Percentiles rank a stretch among this genome's conserved stretches.
Evolutionary conservation across 441 rosid species (phyloP).

Genomic region (Pelargonium citronellum): DNA sequence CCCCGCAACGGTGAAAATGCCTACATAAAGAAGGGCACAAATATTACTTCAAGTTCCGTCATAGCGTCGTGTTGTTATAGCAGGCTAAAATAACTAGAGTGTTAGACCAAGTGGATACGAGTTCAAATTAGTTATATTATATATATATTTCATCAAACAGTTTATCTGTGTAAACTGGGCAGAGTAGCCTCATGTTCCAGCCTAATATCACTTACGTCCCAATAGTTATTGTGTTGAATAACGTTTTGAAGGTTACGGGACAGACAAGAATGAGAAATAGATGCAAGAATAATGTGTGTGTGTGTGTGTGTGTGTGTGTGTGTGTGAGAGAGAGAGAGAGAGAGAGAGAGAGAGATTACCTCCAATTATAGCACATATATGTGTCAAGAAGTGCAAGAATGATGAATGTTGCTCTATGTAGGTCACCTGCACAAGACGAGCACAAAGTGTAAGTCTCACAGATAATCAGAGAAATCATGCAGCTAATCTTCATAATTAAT

Average conservation of each 20-base stretch:
- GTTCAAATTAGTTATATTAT: too few species aligned
- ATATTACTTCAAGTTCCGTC: neutral
- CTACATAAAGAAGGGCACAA: constrained; percentile 14
- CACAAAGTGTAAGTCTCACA: neutral
- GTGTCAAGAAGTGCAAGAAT: constrained; percentile 40
- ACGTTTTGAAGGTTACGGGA: too few species aligned
- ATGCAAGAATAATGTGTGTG: neutral
- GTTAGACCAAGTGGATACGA: neutral
- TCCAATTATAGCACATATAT: constrained; percentile 40
- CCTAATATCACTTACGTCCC: too few species aligned
- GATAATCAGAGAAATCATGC: neutral
- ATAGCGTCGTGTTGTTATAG: neutral
- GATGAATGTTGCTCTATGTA: constrained; percentile 35
- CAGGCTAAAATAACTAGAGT: neutral
- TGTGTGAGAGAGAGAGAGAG: constrained; percentile 5
- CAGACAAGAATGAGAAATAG: neutral
- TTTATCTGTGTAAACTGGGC: too few species aligned
- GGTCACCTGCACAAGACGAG: constrained; percentile 33
- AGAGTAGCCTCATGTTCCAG: too few species aligned
- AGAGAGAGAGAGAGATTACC: constrained; percentile 23
- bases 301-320: neutral
- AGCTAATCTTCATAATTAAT: neutral
- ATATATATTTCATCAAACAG: too few species aligned
- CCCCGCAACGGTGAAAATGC: constrained; percentile 39
- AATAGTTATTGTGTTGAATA: too few species aligned